Evolutionary conservation across 1,139 yeast genomes (phyloP).

Genomic region (Hansenula lynferdii): DNA sequence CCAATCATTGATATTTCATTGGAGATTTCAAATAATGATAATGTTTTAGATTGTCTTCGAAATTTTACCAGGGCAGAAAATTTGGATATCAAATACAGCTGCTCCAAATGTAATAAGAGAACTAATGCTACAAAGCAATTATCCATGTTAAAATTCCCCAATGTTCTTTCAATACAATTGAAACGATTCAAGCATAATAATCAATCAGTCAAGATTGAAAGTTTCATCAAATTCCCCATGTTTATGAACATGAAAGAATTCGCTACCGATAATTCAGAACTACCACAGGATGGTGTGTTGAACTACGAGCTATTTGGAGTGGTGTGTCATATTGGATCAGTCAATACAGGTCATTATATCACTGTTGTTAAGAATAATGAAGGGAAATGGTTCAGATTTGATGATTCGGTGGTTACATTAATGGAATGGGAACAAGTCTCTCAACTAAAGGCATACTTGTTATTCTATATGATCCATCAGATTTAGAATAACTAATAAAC

Average conservation of each 20-base stretch:
- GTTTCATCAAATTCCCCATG: conserved; percentile 67
- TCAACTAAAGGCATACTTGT: conserved; percentile 67
- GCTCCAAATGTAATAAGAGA: conserved; percentile 56
- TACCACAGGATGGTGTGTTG: conserved; percentile 24
- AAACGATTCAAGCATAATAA: conserved; percentile 75
- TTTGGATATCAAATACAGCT: conserved; percentile 68
- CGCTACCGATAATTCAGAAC: conserved; percentile 28
- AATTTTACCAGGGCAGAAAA: conserved; percentile 75
- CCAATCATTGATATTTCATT: conserved; percentile 89
- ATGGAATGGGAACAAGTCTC: conserved; percentile 62
- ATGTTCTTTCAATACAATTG: conserved; percentile 76
- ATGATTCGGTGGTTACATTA: conserved; percentile 79
- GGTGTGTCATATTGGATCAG: conserved; percentile 86
- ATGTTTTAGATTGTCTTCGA: conserved; percentile 61
- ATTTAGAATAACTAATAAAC: conserved; percentile 1
- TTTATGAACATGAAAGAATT: conserved; percentile 68
- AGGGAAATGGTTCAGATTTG: conserved; percentile 85
- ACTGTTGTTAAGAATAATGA: conserved; percentile 67
- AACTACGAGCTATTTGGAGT: conserved; percentile 80
- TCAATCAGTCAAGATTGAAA: conserved; percentile 69
- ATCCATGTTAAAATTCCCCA: conserved; percentile 63
- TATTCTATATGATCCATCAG: conserved; percentile 67
- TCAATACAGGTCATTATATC: conserved; percentile 92
- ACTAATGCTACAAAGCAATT: conserved; percentile 71
- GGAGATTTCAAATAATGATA: conserved; percentile 46